Evolutionary conservation across 2,329 filamentous ascomycete genomes (phyloP), one percentile per base, ranked within the genome.

Genomic region (Pyrenophora tritici-repentis): DNA sequence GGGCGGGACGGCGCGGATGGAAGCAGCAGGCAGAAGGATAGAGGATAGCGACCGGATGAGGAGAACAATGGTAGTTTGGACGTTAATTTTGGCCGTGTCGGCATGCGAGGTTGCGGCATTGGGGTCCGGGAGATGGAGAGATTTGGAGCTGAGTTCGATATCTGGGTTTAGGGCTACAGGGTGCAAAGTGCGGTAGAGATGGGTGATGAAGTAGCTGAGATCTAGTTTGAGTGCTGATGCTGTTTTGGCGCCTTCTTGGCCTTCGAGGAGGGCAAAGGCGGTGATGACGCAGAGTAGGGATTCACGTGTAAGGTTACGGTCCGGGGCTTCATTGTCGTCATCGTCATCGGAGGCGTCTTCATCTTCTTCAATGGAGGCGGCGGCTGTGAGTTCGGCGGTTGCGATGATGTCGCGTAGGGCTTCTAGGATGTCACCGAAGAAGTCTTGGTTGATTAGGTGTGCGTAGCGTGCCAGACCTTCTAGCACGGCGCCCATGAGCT

Each of bases 391-490:
- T 50, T 79, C 73, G 44, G 89, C 88, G 61, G 92, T 85, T 3
- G 85, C 84, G 64, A 97, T 93, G 37, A 99, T 83, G 58, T 99
- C 94, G 73, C 96, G 95, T 33, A 99, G 80, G 0, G 91, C 93
- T 75, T 97, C 94, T 9, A 99, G 83, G 24, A 99, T 81, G 70
- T 99, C 94, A 22, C 93, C 94, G 66, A 99, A 99, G 79, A 99
- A 97, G 71, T 99, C 91, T 70, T 99, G 91, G 77, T 99, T 99
- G 81, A 99, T 99, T 53, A 99, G 82, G 71, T 97, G 94, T 3
- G 92, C 87, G 70, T 96, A 99, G 70, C 91, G 91, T 42, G 93
- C 92, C 17, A 99, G 79, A 22, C 94, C 94, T 77, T 97, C 94
- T 4, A 99, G 83, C 0, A 97, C 92, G 12, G 93, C 92, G n/a